phyloP scores from a whole-genome alignment of 352 stramenopile species.

The Phytophthora meadii region DNA sequence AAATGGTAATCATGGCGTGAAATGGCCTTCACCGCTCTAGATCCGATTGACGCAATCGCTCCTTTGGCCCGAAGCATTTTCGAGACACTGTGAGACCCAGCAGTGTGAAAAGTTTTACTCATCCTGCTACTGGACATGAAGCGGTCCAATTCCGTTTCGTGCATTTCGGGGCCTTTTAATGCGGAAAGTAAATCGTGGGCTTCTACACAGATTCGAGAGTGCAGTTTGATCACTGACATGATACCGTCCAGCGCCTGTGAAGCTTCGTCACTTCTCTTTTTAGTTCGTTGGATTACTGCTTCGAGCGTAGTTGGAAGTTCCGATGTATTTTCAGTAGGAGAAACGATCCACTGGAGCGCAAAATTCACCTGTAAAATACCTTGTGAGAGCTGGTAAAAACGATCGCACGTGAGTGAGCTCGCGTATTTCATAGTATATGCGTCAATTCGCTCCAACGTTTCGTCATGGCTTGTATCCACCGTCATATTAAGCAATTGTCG shows the following conservation, averaged over 20 bases:
- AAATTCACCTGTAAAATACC: constrained; percentile 30
- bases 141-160: constrained; percentile 21
- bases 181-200: constrained; percentile 31
- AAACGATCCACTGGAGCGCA: constrained; percentile 18
- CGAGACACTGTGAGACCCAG: background rate
- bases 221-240: constrained; percentile 44
- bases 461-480: constrained; percentile 13
- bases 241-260: constrained; percentile 42
- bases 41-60: constrained; percentile 26
- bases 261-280: constrained; percentile 41
- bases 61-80: constrained; percentile 35
- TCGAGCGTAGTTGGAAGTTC: constrained; percentile 6
- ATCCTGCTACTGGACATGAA: constrained; percentile 21
- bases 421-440: constrained; percentile 29
- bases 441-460: constrained; percentile 42
- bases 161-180: background rate
- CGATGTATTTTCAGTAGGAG: background rate
- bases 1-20: constrained; percentile 34
- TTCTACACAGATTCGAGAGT: constrained; percentile 48
- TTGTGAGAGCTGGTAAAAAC: constrained; percentile 46
- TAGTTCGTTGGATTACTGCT: constrained; percentile 31
- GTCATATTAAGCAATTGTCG: constrained; percentile 11
- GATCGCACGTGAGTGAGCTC: constrained; percentile 42
- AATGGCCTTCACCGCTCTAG: constrained; percentile 21
- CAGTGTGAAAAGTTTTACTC: background rate